Evolutionary conservation across 192 early-diverging fungal species (phyloP).

Genomic region (Coemansia sp.): DNA sequence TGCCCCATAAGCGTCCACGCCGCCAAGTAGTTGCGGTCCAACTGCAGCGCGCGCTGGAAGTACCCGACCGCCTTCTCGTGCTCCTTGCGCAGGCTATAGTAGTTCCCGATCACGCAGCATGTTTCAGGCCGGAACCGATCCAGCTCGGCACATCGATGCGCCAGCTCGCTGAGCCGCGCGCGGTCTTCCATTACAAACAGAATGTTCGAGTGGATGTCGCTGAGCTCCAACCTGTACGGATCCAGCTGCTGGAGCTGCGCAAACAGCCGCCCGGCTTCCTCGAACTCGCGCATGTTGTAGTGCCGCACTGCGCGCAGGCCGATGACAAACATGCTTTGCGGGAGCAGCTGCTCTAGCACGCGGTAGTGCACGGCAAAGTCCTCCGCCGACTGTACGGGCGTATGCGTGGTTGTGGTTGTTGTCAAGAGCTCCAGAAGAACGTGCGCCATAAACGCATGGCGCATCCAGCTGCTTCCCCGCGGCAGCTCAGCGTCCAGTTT

Average conservation of each 20-base stretch:
- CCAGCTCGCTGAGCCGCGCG: constrained; percentile 72
- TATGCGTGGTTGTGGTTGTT: not conserved
- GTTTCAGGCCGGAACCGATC: constrained; percentile 89
- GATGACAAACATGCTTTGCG: constrained; percentile 63
- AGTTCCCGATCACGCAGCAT: constrained; percentile 84
- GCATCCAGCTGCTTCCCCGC: constrained; percentile 35
- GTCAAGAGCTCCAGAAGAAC: constrained; percentile 56
- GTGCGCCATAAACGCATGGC: constrained; percentile 59
- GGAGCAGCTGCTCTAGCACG: constrained; percentile 57
- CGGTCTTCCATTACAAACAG: constrained; percentile 76
- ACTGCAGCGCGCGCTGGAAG: constrained; percentile 79
- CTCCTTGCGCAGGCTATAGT: constrained; percentile 78
- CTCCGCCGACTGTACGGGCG: constrained; percentile 4
- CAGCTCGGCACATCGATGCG: constrained; percentile 65
- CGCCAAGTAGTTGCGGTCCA: constrained; percentile 70
- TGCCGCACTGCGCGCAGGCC: constrained; percentile 61
- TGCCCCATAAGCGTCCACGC: constrained; percentile 96
- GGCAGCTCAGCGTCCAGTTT: constrained; percentile 19
- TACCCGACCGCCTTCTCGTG: constrained; percentile 82
- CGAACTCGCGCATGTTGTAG: constrained; percentile 70
- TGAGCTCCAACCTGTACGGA: constrained; percentile 77
- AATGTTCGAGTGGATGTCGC: constrained; percentile 85
- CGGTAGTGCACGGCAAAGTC: constrained; percentile 32
- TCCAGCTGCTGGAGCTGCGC: constrained; percentile 65
- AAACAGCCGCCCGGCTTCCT: constrained; percentile 68